phyloP scores from a whole-genome alignment of 495 filamentous ascomycete species.

The Neurospora intermedia region DNA sequence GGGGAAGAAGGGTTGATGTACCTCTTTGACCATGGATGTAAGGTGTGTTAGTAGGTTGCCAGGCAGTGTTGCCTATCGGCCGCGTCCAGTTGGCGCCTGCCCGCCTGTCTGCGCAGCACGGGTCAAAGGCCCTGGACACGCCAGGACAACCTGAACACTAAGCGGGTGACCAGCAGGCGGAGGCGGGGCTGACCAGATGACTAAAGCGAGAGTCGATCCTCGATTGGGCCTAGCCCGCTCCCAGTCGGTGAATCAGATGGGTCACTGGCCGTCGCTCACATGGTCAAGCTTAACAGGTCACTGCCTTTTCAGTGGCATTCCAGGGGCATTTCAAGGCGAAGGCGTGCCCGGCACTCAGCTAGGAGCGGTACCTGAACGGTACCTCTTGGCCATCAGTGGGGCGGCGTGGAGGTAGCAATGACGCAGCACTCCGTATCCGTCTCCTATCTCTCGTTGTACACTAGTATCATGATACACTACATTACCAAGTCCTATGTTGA shows the following conservation, averaged over 20 bases:
- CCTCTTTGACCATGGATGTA: not conserved
- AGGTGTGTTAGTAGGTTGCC: not conserved
- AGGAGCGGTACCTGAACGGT: not conserved
- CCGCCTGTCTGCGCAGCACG: not conserved
- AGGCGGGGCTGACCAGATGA: conserved; percentile 24
- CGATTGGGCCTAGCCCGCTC: conserved; percentile 4
- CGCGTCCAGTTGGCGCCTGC: not conserved
- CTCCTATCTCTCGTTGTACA: not conserved
- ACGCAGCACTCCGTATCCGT: not conserved
- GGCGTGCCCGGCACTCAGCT: not conserved
- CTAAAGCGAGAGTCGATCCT: conserved; percentile 9
- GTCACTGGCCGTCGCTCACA: conserved; percentile 13
- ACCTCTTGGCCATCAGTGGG: not conserved
- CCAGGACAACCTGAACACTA: not conserved
- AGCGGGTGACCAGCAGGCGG: conserved; percentile 1
- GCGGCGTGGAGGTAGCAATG: not conserved
- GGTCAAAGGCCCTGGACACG: not conserved
- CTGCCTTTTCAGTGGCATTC: not conserved
- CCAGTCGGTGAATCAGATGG: conserved; percentile 20
- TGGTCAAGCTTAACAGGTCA: conserved; percentile 6
- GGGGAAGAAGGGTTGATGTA: not conserved
- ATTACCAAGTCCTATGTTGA: too few species aligned
- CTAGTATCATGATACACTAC: too few species aligned
- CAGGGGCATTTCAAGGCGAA: not conserved
- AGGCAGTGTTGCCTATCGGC: not conserved